Base-by-base conservation (phyloP, 352 stramenopile species). In the Globisporangium nodosum region DNA sequence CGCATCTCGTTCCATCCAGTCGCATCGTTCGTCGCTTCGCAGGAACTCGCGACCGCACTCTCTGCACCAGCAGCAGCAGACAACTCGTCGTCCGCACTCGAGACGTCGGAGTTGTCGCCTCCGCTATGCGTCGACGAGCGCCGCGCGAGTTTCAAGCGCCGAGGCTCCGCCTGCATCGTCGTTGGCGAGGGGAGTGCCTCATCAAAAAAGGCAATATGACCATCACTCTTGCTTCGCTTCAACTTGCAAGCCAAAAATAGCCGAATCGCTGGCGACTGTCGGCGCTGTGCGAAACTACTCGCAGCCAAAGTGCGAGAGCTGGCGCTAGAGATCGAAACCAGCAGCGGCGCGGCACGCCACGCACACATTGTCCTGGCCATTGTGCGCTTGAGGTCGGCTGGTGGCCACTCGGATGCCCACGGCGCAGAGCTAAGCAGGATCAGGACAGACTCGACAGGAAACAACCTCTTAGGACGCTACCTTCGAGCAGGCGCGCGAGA, bases 181-280 rank as follows among this genome's bases (percentile, higher is more conserved):
- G 20, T 27, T 35, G 0, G n/a, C 5, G 3, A 27, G 24, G 24
- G 24, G 24, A 20, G n/a, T 45, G 9, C 20, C 49, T 40, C 24
- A 11, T 40, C 12, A 6, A 11, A 12, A 31, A 18, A 39, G 4
- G 35, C 37, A 71, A 56, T 43, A 66, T 37, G 50, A 56, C 57
- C 37, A 48, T 57, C 40, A 63, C 49, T 63, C 55, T 33, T 42
- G 27, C 27, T 49, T 61, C 55, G 48, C 51, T 56, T 47, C 51
- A 24, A 27, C n/a, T 31, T 49, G 12, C n/a, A 18, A 12, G 33
- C 3, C 42, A 12, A 12, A 48, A 48, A 48, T 48, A 48, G 42
- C 0, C 1, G 5, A 18, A 11, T 15, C 6, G 6, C 42, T 48
- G 16, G 16, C 27, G n/a, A 15, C 16, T 51, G 20, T 30, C 9